Evolutionary conservation across 495 filamentous ascomycete genomes (phyloP).

Genomic region (Podospora appendiculata): DNA sequence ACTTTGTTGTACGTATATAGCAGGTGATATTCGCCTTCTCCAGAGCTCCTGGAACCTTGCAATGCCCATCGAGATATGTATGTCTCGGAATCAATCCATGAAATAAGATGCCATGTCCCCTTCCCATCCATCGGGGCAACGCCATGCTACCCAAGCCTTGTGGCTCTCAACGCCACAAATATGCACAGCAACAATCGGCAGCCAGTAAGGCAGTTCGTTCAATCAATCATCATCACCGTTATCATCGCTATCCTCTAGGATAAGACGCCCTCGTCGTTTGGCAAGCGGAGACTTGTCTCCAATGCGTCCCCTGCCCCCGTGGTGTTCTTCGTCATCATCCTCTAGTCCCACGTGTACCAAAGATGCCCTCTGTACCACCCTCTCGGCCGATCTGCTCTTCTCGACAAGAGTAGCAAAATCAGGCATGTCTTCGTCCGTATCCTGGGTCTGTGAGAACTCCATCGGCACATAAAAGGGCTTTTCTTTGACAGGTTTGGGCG

Average conservation of each 20-base stretch:
- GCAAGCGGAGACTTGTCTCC: background rate
- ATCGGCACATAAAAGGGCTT: constrained; percentile 27
- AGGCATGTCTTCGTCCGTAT: constrained; percentile 28
- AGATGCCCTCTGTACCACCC: constrained; percentile 2
- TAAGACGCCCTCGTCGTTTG: constrained; percentile 1
- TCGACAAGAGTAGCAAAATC: constrained; percentile 26
- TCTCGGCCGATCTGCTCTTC: constrained; percentile 4
- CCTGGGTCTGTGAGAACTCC: constrained; percentile 23
- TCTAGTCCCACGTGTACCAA: constrained; percentile 4
- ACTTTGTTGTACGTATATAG: too few species aligned
- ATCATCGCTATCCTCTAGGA: constrained; percentile 3
- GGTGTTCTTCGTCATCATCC: constrained; percentile 16
- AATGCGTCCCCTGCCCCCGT: background rate
- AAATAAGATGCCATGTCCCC: too few species aligned
- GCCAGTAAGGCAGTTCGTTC: too few species aligned
- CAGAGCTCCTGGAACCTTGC: too few species aligned
- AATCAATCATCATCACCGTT: background rate
- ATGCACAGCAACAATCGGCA: too few species aligned
- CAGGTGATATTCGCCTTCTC: too few species aligned
- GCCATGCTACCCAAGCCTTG: too few species aligned
- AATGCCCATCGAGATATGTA: too few species aligned
- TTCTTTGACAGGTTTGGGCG: background rate
- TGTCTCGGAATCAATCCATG: too few species aligned
- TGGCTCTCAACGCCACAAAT: too few species aligned
- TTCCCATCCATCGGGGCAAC: too few species aligned